A percentile compares a stretch with the other conserved stretches of the same genome.
Evolutionary conservation across 2,329 filamentous ascomycete species (phyloP).

Genomic region (Colletotrichum gigasporum): DNA sequence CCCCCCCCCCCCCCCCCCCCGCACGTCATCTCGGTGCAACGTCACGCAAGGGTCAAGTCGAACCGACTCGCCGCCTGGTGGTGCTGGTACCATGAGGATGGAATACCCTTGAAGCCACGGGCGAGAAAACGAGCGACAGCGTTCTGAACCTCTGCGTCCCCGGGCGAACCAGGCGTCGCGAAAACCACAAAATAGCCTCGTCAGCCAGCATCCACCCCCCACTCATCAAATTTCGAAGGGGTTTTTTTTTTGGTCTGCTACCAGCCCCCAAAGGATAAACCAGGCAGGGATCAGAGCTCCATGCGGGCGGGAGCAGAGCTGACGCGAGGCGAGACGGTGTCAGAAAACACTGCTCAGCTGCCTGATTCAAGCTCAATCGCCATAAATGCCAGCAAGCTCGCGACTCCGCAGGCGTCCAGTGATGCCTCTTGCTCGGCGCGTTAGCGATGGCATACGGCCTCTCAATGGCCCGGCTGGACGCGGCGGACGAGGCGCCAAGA

Average conservation of each 20-base stretch:
- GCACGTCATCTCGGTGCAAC: conserved; percentile 31
- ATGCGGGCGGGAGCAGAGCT: neutral
- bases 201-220: neutral
- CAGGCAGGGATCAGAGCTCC: conserved; percentile 1
- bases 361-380: conserved; percentile 7
- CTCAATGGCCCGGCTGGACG: neutral
- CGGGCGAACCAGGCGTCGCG: neutral
- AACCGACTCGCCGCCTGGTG: neutral
- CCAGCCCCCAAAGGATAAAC: conserved; percentile 11
- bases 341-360: neutral
- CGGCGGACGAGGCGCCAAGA: conserved; percentile 18
- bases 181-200: conserved; percentile 22
- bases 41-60: conserved; percentile 21
- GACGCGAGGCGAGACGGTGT: neutral
- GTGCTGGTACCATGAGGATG: neutral
- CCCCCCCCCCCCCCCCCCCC: no score
- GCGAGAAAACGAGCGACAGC: neutral
- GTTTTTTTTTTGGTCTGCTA: neutral
- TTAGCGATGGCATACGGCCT: neutral
- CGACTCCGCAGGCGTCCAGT: neutral
- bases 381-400: conserved; percentile 21
- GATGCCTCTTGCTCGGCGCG: neutral
- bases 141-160: neutral
- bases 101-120: neutral
- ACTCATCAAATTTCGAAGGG: neutral